Percentiles rank a stretch among this genome's conserved stretches.
These are phyloP conservation scores for Phaffomyces thermotolerans DNA, from an alignment of 805 yeast genomes.

Conservation along the genomic window DNA sequence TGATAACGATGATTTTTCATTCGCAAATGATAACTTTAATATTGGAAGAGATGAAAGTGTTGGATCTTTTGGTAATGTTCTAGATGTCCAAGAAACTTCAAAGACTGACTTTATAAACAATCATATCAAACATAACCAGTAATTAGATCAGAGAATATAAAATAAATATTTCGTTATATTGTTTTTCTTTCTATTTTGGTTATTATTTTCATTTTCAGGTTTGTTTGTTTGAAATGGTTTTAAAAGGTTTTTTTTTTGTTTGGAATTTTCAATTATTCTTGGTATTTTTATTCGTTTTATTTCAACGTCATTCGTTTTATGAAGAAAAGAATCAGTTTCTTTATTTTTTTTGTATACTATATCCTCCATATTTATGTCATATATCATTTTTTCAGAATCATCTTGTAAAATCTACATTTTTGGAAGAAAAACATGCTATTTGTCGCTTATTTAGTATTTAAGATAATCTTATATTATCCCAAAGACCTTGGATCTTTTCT, in stretches of 20 bases:
- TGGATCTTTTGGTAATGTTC: slow-evolving; percentile 15
- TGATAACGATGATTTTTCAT: slow-evolving; percentile 8
- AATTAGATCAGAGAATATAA: too few species aligned
- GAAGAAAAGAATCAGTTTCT: not conserved
- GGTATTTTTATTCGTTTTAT: too few species aligned
- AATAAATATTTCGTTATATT: too few species aligned
- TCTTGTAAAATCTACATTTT: not conserved
- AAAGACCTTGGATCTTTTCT: not conserved
- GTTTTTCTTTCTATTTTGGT: too few species aligned
- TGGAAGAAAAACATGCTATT: not conserved
- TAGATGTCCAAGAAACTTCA: slow-evolving; percentile 9
- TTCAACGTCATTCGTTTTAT: not conserved
- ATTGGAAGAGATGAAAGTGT: slow-evolving; percentile 14
- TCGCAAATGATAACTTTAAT: slow-evolving; percentile 2
- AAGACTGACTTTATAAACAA: slow-evolving; percentile 18
- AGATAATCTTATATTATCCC: slow-evolving; percentile 5
- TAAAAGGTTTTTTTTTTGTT: not conserved
- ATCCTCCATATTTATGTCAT: too few species aligned
- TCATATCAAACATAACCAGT: not conserved
- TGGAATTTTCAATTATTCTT: not conserved
- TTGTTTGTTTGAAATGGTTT: not conserved
- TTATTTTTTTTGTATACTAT: too few species aligned
- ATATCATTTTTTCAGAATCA: too few species aligned
- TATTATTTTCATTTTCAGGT: not conserved
- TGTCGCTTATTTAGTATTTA: too few species aligned